Conservation (phyloP, 768 basidiomycete genomes). For the Tulasnella sp. region DNA sequence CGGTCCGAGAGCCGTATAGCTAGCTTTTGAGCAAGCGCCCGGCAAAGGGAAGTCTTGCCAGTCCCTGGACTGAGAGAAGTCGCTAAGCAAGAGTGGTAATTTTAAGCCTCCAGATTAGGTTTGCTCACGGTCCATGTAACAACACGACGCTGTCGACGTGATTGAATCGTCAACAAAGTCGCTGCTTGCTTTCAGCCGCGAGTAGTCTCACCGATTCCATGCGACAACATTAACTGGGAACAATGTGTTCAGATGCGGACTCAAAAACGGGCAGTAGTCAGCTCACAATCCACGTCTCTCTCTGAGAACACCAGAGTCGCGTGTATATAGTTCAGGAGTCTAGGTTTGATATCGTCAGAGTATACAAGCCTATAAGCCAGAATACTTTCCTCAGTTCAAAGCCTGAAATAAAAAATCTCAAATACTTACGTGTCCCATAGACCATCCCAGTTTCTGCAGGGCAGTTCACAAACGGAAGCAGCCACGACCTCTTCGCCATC, state of each 20-base stretch:
- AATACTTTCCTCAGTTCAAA: neutral
- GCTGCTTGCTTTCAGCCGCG: neutral
- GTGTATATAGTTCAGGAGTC: slow-evolving; percentile 88
- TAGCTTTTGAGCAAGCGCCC: slow-evolving; percentile 91
- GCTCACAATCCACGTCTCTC: slow-evolving; percentile 72
- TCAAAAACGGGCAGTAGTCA: neutral
- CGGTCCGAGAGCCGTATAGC: slow-evolving; percentile 81
- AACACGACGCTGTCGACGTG: slow-evolving; percentile 53
- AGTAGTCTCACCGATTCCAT: slow-evolving; percentile 64
- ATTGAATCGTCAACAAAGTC: neutral
- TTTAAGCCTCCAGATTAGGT: neutral
- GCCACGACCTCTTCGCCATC: slow-evolving; percentile 73
- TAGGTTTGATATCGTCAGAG: slow-evolving; percentile 68
- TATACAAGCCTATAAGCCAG: slow-evolving; percentile 65
- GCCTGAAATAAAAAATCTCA: neutral
- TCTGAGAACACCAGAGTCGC: slow-evolving; percentile 91
- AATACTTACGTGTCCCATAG: slow-evolving; percentile 55
- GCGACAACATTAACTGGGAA: slow-evolving; percentile 76
- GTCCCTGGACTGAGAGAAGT: slow-evolving; percentile 64
- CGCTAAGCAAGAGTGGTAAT: neutral
- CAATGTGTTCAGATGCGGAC: neutral
- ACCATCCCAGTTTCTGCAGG: slow-evolving; percentile 75
- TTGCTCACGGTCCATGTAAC: slow-evolving; percentile 68
- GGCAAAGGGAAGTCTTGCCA: slow-evolving; percentile 91
- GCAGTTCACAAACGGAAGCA: slow-evolving; percentile 83